Conservation (phyloP, 257 asterid species). For the Paulownia fortunei region DNA sequence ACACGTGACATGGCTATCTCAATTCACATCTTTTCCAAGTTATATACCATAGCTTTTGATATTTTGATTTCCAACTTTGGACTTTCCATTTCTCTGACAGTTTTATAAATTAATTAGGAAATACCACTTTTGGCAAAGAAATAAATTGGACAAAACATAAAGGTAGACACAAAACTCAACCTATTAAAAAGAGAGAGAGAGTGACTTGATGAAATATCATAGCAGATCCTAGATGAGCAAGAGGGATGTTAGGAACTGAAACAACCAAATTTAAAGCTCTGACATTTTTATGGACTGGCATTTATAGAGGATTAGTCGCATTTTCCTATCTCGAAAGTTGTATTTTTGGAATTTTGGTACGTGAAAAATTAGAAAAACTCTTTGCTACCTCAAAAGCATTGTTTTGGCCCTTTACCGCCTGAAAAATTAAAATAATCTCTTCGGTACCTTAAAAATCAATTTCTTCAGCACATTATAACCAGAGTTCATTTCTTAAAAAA, state of each 20-base stretch:
- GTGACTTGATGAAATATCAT: neutral
- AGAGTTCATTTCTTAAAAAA: neutral
- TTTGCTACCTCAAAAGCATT: neutral
- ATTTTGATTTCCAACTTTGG: neutral
- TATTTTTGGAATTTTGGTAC: neutral
- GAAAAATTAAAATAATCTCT: neutral
- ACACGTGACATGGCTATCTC: neutral
- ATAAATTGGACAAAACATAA: neutral
- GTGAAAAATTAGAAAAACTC: neutral
- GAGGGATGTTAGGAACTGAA: neutral
- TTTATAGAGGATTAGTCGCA: neutral
- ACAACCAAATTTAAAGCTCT: too few relatives aligned
- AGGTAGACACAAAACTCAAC: neutral
- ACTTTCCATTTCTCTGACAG: neutral
- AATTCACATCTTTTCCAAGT: neutral
- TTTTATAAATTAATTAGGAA: neutral
- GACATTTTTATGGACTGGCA: too few relatives aligned
- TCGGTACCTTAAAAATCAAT: neutral
- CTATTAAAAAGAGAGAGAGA: neutral
- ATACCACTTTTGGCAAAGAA: neutral
- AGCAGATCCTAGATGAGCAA: neutral
- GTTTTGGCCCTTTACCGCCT: neutral
- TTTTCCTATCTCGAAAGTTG: neutral
- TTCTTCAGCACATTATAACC: too few relatives aligned
- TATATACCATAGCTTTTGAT: neutral